Conservation (phyloP, 805 yeast genomes). For the Candida pseudofarinosa region DNA sequence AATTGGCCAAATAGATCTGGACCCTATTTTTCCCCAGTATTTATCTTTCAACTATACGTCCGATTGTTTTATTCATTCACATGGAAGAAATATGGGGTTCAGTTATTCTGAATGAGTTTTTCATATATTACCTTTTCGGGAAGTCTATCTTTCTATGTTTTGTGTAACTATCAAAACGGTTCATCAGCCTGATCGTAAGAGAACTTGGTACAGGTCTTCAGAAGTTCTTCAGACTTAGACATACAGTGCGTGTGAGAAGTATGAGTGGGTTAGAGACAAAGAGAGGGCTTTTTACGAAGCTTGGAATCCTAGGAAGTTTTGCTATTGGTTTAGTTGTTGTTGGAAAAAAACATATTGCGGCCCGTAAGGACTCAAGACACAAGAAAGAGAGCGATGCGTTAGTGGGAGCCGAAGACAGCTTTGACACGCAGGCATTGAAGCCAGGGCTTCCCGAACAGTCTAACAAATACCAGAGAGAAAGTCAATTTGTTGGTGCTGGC, state of each 20-base stretch:
- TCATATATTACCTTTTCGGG: not conserved
- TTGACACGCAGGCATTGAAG: conserved; percentile 26
- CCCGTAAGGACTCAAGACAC: conserved; percentile 32
- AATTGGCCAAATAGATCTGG: not conserved
- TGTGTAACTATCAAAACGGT: too few relatives aligned
- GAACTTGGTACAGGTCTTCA: too few relatives aligned
- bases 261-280: conserved; percentile 28
- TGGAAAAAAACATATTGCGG: conserved; percentile 35
- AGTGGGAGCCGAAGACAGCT: conserved; percentile 24
- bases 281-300: conserved; percentile 30
- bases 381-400: conserved; percentile 32
- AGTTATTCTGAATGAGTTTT: too few relatives aligned
- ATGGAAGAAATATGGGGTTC: conserved; percentile 1
- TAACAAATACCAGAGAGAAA: conserved; percentile 43
- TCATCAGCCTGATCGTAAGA: too few relatives aligned
- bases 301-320: conserved; percentile 26
- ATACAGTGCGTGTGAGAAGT: not conserved
- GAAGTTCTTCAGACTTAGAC: not conserved
- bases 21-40: not conserved
- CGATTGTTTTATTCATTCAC: conserved; percentile 1
- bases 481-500: conserved; percentile 68
- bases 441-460: conserved; percentile 52
- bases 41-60: not conserved
- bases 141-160: not conserved
- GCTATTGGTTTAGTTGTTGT: conserved; percentile 29